A percentile compares a stretch with the other conserved stretches of the same genome.
phyloP scores from a whole-genome alignment of 73 alveolate species.

The Tetrahymena thermophila region DNA sequence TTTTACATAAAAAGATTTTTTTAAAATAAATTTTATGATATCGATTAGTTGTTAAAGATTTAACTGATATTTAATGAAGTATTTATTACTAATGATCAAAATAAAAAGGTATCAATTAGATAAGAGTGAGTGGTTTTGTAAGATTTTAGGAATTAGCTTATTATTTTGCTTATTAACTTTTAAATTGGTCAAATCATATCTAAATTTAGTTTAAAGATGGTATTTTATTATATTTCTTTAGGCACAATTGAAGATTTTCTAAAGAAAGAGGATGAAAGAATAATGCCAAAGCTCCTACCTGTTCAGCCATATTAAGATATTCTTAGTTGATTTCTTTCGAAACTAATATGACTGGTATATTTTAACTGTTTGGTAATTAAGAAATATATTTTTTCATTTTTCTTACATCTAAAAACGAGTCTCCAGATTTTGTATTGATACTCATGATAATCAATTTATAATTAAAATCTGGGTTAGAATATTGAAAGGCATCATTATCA shows the following conservation, averaged over 20 bases:
- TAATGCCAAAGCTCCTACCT: not conserved
- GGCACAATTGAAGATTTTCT: not conserved
- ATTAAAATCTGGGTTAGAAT: not conserved
- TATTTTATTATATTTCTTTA: not conserved
- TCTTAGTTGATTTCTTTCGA: not conserved
- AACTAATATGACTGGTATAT: not conserved
- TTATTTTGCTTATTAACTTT: too few relatives aligned
- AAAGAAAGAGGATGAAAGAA: not conserved
- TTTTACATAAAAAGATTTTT: too few relatives aligned
- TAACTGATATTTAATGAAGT: too few relatives aligned
- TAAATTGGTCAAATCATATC: not conserved
- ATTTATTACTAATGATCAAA: too few relatives aligned
- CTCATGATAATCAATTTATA: not conserved
- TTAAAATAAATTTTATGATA: too few relatives aligned
- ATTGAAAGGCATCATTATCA: not conserved
- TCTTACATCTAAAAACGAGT: not conserved
- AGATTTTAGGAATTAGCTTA: too few relatives aligned
- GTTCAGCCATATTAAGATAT: not conserved
- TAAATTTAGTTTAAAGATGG: not conserved
- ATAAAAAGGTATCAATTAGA: too few relatives aligned
- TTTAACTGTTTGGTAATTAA: not conserved
- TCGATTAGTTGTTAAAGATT: too few relatives aligned
- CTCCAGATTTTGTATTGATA: not conserved
- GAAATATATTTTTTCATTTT: not conserved
- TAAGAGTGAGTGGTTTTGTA: too few relatives aligned